Conservation (phyloP, 768 basidiomycete genomes). For the Boletus edulis region DNA sequence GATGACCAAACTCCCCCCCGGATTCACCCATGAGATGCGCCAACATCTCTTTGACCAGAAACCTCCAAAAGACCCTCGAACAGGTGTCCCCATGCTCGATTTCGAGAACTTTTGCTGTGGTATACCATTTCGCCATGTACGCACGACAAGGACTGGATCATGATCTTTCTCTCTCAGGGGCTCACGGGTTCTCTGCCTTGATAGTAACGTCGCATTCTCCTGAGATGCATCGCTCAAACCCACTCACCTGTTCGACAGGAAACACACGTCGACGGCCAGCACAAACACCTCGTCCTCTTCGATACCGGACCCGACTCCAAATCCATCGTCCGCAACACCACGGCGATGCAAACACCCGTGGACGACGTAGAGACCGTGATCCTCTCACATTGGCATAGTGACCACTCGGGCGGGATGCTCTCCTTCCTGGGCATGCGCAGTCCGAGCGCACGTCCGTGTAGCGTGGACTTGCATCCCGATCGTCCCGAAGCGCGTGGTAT, state of each 20-base stretch:
- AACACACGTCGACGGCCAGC: constrained; percentile 48
- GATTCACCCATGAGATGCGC: constrained; percentile 69
- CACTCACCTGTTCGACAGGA: constrained; percentile 37
- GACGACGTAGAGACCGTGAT: constrained; percentile 59
- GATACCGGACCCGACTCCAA: constrained; percentile 81
- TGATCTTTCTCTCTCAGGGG: constrained; percentile 42
- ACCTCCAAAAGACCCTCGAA: constrained; percentile 40
- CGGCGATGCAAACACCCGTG: constrained; percentile 54
- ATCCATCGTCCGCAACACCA: constrained; percentile 71
- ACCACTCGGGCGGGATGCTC: constrained; percentile 72
- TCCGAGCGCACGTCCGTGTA: constrained; percentile 31
- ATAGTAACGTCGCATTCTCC: constrained; percentile 47
- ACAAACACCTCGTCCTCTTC: constrained; percentile 61
- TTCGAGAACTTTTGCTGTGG: constrained; percentile 72
- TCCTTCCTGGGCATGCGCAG: constrained; percentile 54
- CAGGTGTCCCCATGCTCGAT: constrained; percentile 64
- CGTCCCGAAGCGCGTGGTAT: constrained; percentile 75
- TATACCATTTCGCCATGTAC: constrained; percentile 27
- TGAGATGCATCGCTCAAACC: background rate
- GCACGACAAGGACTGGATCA: background rate
- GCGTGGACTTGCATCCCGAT: constrained; percentile 75
- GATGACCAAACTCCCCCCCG: constrained; percentile 78
- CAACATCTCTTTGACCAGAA: constrained; percentile 56
- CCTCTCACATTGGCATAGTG: constrained; percentile 79
- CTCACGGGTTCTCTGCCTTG: constrained; percentile 81